Conservation (phyloP, 306 rosid genomes). For the Rosa persica region DNA sequence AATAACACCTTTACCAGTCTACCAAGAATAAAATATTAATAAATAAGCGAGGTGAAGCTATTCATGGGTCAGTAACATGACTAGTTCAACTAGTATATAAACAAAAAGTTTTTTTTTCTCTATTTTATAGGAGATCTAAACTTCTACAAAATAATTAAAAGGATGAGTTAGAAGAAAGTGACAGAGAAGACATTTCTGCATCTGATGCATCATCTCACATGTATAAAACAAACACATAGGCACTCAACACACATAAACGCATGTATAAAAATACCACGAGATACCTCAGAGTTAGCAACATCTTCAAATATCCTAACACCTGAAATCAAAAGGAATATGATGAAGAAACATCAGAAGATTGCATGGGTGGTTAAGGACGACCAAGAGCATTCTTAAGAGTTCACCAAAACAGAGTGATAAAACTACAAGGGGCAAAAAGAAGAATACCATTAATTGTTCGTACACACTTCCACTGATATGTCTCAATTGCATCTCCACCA, state of each 20-base stretch:
- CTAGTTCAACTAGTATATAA: not conserved
- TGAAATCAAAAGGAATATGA: slow-evolving; percentile 42
- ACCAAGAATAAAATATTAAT: slow-evolving; percentile 33
- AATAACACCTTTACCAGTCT: slow-evolving; percentile 78
- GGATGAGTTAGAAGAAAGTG: not conserved
- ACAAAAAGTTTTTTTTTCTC: not conserved
- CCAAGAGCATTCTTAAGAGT: not conserved
- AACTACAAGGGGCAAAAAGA: slow-evolving; percentile 23
- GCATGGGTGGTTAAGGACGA: slow-evolving; percentile 10
- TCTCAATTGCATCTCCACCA: slow-evolving; percentile 73
- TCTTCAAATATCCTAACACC: slow-evolving; percentile 95
- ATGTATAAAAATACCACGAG: not conserved
- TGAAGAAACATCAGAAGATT: slow-evolving; percentile 13
- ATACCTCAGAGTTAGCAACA: slow-evolving; percentile 63
- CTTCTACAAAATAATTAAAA: not conserved
- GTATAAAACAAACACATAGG: not conserved
- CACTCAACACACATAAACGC: not conserved
- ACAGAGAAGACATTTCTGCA: not conserved
- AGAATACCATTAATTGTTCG: slow-evolving; percentile 73
- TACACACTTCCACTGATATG: slow-evolving; percentile 86
- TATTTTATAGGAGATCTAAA: not conserved
- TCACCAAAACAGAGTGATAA: slow-evolving; percentile 9
- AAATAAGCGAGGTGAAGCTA: slow-evolving; percentile 18
- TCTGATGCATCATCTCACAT: slow-evolving; percentile 2
- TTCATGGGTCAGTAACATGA: not conserved